A percentile compares a stretch with the other conserved stretches of the same genome.
phyloP scores from a whole-genome alignment of 2,329 filamentous ascomycete genomes.

The Emydomyces testavorans region DNA sequence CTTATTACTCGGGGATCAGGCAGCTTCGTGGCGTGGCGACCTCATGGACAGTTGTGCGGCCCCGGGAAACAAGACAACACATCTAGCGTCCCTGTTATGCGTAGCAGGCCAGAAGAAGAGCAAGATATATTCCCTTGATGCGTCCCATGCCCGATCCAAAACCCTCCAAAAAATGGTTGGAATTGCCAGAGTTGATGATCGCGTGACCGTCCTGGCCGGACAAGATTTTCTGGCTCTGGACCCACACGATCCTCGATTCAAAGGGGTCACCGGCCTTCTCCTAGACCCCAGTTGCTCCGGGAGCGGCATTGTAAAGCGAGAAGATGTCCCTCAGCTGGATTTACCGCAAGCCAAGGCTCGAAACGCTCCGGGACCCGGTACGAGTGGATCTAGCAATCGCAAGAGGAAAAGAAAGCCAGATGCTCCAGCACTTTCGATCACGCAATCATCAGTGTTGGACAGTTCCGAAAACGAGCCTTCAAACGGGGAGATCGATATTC shows the following conservation, averaged over 20 bases:
- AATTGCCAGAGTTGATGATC: slow-evolving; percentile 56
- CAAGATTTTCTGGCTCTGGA: slow-evolving; percentile 75
- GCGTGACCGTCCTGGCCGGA: slow-evolving; percentile 57
- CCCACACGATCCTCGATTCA: slow-evolving; percentile 50
- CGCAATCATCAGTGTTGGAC: slow-evolving; percentile 13
- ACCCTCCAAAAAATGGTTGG: slow-evolving; percentile 77
- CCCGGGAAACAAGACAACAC: slow-evolving; percentile 95
- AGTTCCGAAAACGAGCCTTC: slow-evolving; percentile 15
- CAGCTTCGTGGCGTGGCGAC: slow-evolving; percentile 45
- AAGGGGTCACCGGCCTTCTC: slow-evolving; percentile 65
- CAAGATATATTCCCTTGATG: slow-evolving; percentile 43
- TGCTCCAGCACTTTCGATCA: background rate
- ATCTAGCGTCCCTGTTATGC: slow-evolving; percentile 63
- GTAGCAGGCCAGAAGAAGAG: slow-evolving; percentile 21
- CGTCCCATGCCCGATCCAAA: slow-evolving; percentile 46
- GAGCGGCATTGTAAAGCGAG: slow-evolving; percentile 82
- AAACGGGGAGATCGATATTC: slow-evolving; percentile 43
- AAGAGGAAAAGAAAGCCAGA: slow-evolving; percentile 38
- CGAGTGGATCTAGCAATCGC: slow-evolving; percentile 22
- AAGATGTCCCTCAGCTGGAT: slow-evolving; percentile 60
- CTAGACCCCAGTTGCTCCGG: slow-evolving; percentile 93
- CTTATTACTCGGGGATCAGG: slow-evolving; percentile 55
- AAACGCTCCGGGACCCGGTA: slow-evolving; percentile 10
- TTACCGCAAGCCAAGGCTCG: slow-evolving; percentile 37
- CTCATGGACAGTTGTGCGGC: slow-evolving; percentile 89